Evolutionary conservation across 78 protist genomes (phyloP).

Genomic region (Dictyostelium brefeldianum): DNA sequence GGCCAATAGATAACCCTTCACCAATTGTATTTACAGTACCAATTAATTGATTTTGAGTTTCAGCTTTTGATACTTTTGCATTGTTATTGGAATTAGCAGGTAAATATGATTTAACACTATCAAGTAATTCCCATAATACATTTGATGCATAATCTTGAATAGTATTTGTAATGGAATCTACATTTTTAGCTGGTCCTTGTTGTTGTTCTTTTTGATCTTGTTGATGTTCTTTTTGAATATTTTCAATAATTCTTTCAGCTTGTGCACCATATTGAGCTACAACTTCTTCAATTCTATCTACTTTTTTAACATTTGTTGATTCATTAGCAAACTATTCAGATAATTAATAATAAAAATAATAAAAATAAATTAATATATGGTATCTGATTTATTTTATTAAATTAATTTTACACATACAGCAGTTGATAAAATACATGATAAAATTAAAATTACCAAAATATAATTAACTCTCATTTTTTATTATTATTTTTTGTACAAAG

Average conservation of each 20-base stretch:
- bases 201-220: not conserved
- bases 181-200: not conserved
- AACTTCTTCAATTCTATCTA: not conserved
- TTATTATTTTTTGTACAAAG: too few relatives aligned
- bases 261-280: not conserved
- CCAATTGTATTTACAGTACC: constrained; percentile 15
- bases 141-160: not conserved
- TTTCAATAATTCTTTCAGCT: not conserved
- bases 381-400: not conserved
- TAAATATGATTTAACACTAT: not conserved
- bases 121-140: not conserved
- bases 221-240: not conserved
- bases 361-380: not conserved
- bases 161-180: not conserved
- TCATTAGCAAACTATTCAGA: not conserved
- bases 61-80: not conserved
- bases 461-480: too few relatives aligned
- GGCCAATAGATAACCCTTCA: constrained; percentile 10
- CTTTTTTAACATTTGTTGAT: not conserved
- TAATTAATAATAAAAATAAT: not conserved
- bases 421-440: constrained; percentile 2
- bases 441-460: not conserved
- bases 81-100: not conserved
- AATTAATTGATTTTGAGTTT: constrained; percentile 7
- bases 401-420: not conserved